Base-by-base conservation (phyloP, 2,329 filamentous ascomycete genomes). In the Nigrospora sphaerica region DNA sequence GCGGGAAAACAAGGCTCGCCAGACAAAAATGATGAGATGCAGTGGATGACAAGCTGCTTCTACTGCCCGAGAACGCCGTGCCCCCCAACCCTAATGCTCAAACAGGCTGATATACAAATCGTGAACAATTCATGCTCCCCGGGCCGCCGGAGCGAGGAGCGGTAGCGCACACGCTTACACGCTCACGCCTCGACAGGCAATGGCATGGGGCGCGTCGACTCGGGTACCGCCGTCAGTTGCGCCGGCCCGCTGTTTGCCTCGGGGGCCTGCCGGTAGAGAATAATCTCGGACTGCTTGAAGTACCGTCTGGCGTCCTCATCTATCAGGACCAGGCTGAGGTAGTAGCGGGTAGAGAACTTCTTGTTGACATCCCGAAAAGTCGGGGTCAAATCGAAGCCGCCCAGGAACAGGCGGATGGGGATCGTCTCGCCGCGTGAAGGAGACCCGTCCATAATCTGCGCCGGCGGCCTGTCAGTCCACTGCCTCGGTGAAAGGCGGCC, bases 341-440 rank as follows among this genome's bases (percentile, higher is more conserved):
- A 98, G 71, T 98, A 98, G 60, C 93, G 80, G 34, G 92, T 97
- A 23, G 92, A 97, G 69, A 95, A 98, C 72, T 98, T 98, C 78
- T 98, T 98, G 80, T 98, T 98, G 57, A 98, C 95, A 66, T 98
- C 93, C 52, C 93, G 87, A 80, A 98, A 98, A 12, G 93, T 98
- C 14, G 93, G 93, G 5, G 93, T 98, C 52, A 98, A 71, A 68
- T 98, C 95, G 65, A 98, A 98, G 44, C 93, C 93, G 50, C 93
- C 93, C 11, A 98, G 81, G 80, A 98, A 98, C 46, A 98, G 77
- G 57, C 93, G 81, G 62, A 98, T 98, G 18, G 93, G 93, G 51
- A 98, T 98, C 2, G 93, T 97, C 73, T 78, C 83, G 78, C 88
- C 90, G 73, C 93, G 80, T 45, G 91, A 96, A 32, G 93, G 93